Evolutionary conservation across 164 flowering plant species (phyloP).

Genomic region (Amborella trichopoda): DNA sequence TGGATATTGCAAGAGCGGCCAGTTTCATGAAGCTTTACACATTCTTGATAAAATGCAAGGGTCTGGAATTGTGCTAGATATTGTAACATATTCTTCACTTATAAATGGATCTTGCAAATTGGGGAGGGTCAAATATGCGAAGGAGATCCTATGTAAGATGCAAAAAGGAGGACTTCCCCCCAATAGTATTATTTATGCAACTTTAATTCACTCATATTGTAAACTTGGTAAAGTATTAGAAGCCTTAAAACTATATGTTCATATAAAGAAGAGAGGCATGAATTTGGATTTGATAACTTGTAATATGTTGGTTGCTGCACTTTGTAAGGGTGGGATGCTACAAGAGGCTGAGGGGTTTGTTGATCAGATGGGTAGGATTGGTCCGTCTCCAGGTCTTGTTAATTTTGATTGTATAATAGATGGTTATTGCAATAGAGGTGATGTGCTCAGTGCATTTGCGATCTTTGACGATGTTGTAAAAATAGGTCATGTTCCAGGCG

Average conservation of each 20-base stretch:
- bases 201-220: slow-evolving; percentile 49
- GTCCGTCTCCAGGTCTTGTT: slow-evolving; percentile 31
- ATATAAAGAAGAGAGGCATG: slow-evolving; percentile 34
- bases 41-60: slow-evolving; percentile 37
- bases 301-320: slow-evolving; percentile 40
- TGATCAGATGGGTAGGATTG: slow-evolving; percentile 40
- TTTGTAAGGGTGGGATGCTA: slow-evolving; percentile 44
- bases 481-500: slow-evolving; percentile 41
- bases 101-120: slow-evolving; percentile 53
- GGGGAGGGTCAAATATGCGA: slow-evolving; percentile 31
- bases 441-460: slow-evolving; percentile 44
- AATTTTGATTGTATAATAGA: slow-evolving; percentile 52
- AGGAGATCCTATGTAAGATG: slow-evolving; percentile 59
- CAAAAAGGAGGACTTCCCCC: slow-evolving; percentile 34
- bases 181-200: slow-evolving; percentile 38
- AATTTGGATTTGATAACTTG: slow-evolving; percentile 33
- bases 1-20: slow-evolving; percentile 44
- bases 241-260: slow-evolving; percentile 37
- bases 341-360: slow-evolving; percentile 54
- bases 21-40: slow-evolving; percentile 30
- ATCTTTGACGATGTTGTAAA: slow-evolving; percentile 53
- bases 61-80: slow-evolving; percentile 43
- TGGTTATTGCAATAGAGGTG: slow-evolving; percentile 49
- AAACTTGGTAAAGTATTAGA: slow-evolving; percentile 30
- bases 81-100: slow-evolving; percentile 63